Conservation (phyloP, 306 rosid genomes). For the Glycyrrhiza uralensis region DNA sequence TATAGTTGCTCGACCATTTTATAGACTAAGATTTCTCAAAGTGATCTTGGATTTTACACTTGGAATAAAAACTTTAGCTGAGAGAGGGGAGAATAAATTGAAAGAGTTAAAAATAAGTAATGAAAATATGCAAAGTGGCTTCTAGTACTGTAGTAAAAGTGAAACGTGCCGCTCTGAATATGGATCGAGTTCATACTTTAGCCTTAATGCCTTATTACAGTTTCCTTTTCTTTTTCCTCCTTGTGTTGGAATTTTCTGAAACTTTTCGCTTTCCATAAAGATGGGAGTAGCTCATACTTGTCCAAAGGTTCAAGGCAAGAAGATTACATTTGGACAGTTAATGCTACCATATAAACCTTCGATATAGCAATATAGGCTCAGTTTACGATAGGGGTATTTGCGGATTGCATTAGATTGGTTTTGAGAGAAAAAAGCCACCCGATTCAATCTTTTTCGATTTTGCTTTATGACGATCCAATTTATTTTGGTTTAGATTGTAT, state of each 20-base stretch:
- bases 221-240: too few species aligned
- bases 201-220: too few species aligned
- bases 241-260: background rate
- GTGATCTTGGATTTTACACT: too few species aligned
- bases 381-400: too few species aligned
- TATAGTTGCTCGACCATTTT: background rate
- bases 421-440: too few species aligned
- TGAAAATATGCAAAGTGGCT: background rate
- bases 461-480: too few species aligned
- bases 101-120: background rate
- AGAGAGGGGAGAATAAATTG: background rate
- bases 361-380: too few species aligned
- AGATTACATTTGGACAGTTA: background rate
- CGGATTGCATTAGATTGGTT: too few species aligned
- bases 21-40: background rate
- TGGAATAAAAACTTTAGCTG: background rate
- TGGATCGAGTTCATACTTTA: background rate
- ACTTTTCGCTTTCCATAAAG: background rate
- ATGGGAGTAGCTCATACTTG: background rate
- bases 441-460: too few species aligned
- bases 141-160: background rate
- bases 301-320: conserved; percentile 19
- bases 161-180: background rate
- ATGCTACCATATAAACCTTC: background rate
- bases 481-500: too few species aligned